phyloP scores from a whole-genome alignment of 2,329 filamentous ascomycete species.

The Uncinocarpus reesii region DNA sequence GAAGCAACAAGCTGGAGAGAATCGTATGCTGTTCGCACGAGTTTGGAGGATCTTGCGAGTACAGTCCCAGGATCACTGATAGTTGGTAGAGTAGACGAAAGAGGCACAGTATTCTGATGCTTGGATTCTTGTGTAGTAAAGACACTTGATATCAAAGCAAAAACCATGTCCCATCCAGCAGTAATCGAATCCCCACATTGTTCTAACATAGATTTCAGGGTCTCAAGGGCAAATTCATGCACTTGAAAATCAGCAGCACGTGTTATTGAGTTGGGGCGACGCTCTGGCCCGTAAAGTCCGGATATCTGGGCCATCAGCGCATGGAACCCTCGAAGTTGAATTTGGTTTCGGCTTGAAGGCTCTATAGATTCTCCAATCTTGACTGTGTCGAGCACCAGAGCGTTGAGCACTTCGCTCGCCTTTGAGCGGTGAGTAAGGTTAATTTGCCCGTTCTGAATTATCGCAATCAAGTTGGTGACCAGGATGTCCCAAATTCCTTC shows the following conservation, averaged over 20 bases:
- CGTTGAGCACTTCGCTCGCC: conserved; percentile 54
- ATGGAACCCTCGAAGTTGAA: conserved; percentile 63
- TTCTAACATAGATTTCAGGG: conserved; percentile 71
- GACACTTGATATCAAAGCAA: conserved; percentile 73
- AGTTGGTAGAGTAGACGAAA: conserved; percentile 8
- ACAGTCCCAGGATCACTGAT: conserved; percentile 18
- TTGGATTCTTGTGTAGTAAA: conserved; percentile 46
- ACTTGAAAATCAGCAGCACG: conserved; percentile 64
- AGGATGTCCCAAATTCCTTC: conserved; percentile 68
- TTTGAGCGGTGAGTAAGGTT: conserved; percentile 33
- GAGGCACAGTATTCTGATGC: conserved; percentile 25
- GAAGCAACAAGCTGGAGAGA: conserved; percentile 89
- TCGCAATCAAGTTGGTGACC: conserved; percentile 43
- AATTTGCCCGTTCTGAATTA: conserved; percentile 33
- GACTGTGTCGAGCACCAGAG: conserved; percentile 36
- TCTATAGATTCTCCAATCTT: conserved; percentile 30
- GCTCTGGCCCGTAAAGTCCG: conserved; percentile 47
- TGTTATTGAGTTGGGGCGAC: conserved; percentile 46
- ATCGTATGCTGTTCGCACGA: conserved; percentile 78
- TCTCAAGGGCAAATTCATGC: conserved; percentile 68
- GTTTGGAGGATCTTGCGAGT: conserved; percentile 48
- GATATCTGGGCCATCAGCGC: conserved; percentile 54
- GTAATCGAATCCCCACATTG: conserved; percentile 75
- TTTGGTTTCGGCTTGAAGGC: conserved; percentile 44
- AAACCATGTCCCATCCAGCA: conserved; percentile 75